These are phyloP conservation scores for Inonotus obliquus DNA, from an alignment of 1,284 basidiomycete genomes.

Conservation along the genomic window DNA sequence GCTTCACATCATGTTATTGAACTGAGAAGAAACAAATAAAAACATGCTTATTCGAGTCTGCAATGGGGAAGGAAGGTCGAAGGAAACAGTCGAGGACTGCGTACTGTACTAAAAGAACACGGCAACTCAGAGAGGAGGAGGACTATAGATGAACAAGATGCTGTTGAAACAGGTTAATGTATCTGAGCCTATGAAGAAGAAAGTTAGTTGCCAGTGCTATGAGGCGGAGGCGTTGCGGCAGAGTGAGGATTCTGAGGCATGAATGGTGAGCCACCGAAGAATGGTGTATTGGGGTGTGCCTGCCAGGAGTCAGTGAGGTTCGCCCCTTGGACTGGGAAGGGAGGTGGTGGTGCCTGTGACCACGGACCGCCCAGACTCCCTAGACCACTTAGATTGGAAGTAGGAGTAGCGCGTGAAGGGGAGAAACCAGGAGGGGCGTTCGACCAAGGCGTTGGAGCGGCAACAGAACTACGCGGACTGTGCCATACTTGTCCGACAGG, in stretches of 20 bases:
- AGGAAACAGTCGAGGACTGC: background rate
- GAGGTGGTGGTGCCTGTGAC: background rate
- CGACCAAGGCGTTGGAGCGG: slow-evolving; percentile 43
- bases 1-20: slow-evolving; percentile 14
- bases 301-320: slow-evolving; percentile 35
- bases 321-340: slow-evolving; percentile 25
- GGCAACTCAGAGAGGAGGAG: background rate
- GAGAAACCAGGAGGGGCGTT: slow-evolving; percentile 30
- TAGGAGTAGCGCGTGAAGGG: slow-evolving; percentile 27
- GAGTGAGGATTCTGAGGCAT: slow-evolving; percentile 38
- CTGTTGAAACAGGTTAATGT: background rate
- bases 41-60: background rate
- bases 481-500: slow-evolving; percentile 44
- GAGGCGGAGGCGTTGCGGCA: slow-evolving; percentile 32
- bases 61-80: background rate
- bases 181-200: background rate
- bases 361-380: background rate
- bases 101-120: background rate
- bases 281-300: slow-evolving; percentile 37
- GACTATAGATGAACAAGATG: slow-evolving; percentile 11
- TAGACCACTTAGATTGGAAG: background rate
- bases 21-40: background rate
- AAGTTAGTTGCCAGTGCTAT: slow-evolving; percentile 46
- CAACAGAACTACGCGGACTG: slow-evolving; percentile 30
- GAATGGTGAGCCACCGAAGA: slow-evolving; percentile 45